Base-by-base conservation (phyloP, 331 rosid species). In the Quercus phellos region DNA sequence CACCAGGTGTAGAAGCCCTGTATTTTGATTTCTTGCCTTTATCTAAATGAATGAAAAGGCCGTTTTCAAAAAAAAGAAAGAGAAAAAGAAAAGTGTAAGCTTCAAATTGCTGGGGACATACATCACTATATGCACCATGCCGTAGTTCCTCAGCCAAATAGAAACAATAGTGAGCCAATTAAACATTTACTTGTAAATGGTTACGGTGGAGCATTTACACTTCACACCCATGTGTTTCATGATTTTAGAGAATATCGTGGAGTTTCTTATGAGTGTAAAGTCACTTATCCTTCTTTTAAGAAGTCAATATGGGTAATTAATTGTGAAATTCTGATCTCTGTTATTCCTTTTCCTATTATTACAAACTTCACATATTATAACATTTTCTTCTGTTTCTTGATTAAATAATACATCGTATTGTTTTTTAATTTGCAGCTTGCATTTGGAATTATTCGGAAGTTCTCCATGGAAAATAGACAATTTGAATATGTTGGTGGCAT, bases 191-290 rank as follows among this genome's bases (percentile, higher is more conserved):
- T 94, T 71, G 91, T 94, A 76, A 92, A 92, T 86, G 99, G 99
- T 64, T 94, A 94, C 63, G 99, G 99, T 75, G 99, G 99, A 73
- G 99, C 99, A 54, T 94, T 90, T 87, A 77, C 90, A 63, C 99
- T 92, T 81, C 99, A 98, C 76, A 92, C 99, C 74, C 99, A 92
- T 82, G 91, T 87, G 58, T 94, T 92, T 78, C 55, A 89, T 68
- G 80, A 86, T 79, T 91, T 94, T 61, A 77, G 81, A 54, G 78
- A 85, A 70, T 78, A 74, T 72, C 29, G 84, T 79, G 94, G 89
- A 68, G 82, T 86, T 60, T 72, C 91, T 21, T 92, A 88, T 22
- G 90, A 90, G 75, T 82, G 91, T 87, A 84, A 89, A 79, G 88
- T 92, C 53, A 92, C 97, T 63, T 92, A 94, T 86, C 99, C 98